Conservation (phyloP, 2,329 filamentous ascomycete species). For the Escovopsis sp. region DNA sequence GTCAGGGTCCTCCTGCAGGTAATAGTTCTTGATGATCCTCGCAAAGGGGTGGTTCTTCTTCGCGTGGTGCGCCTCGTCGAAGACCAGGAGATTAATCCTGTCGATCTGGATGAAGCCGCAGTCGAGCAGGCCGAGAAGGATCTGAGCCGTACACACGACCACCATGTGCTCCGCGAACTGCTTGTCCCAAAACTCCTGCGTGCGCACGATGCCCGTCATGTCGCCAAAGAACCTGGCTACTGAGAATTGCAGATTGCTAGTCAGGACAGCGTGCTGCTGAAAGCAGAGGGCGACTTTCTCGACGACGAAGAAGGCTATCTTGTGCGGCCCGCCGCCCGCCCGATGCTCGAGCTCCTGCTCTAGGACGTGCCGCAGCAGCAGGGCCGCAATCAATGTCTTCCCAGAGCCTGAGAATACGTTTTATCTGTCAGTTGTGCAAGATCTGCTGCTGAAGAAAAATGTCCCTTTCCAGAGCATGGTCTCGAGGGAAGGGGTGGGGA, state of each 20-base stretch:
- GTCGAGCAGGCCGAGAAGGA: slow-evolving; percentile 63
- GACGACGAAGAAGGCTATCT: slow-evolving; percentile 76
- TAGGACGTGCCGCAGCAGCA: slow-evolving; percentile 64
- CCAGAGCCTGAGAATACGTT: slow-evolving; percentile 49
- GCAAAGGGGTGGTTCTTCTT: slow-evolving; percentile 92
- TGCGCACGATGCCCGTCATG: slow-evolving; percentile 33
- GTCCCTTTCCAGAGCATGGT: not conserved
- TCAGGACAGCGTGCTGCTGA: slow-evolving; percentile 74
- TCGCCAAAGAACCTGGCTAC: slow-evolving; percentile 63
- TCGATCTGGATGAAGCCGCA: slow-evolving; percentile 68
- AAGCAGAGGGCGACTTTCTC: slow-evolving; percentile 82
- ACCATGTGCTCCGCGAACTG: slow-evolving; percentile 55
- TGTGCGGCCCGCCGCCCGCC: slow-evolving; percentile 39
- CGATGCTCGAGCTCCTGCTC: slow-evolving; percentile 64
- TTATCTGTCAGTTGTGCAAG: not conserved
- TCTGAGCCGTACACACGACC: slow-evolving; percentile 83
- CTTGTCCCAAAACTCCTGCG: slow-evolving; percentile 34
- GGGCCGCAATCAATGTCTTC: slow-evolving; percentile 88
- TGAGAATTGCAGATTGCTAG: slow-evolving; percentile 63
- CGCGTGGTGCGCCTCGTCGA: slow-evolving; percentile 92
- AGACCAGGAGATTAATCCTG: slow-evolving; percentile 78
- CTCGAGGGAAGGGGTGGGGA: not conserved
- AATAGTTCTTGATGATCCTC: slow-evolving; percentile 78
- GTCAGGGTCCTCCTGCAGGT: slow-evolving; percentile 34
- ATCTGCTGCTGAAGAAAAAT: not conserved